Percentiles rank a stretch among this genome's conserved stretches.
Evolutionary conservation across 2,329 filamentous ascomycete genomes (phyloP).

Genomic region (Rhynchosporium graminicola): DNA sequence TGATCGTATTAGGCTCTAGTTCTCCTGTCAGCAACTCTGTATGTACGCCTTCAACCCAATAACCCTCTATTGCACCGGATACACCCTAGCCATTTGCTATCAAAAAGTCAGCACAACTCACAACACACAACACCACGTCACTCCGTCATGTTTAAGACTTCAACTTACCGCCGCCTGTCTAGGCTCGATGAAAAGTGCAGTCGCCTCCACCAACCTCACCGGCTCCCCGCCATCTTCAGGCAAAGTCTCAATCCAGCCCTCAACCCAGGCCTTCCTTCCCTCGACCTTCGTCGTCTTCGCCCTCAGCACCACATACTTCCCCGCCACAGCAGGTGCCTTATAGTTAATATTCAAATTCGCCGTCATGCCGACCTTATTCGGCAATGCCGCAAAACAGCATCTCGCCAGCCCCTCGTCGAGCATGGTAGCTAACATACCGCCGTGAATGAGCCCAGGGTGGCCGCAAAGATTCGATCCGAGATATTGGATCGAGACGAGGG

Average conservation of each 20-base stretch:
- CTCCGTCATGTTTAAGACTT: no score
- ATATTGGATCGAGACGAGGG: slow-evolving; percentile 71
- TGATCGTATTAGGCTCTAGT: no score
- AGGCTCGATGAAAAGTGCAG: slow-evolving; percentile 86
- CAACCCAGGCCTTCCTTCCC: slow-evolving; percentile 92
- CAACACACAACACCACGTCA: neutral
- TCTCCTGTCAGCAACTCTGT: neutral
- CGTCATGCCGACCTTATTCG: slow-evolving; percentile 82
- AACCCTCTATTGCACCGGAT: slow-evolving; percentile 26
- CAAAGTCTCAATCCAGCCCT: slow-evolving; percentile 81
- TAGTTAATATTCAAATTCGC: slow-evolving; percentile 85
- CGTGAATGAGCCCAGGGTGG: slow-evolving; percentile 88
- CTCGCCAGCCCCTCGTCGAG: slow-evolving; percentile 87
- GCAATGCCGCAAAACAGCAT: slow-evolving; percentile 85
- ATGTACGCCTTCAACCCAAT: neutral
- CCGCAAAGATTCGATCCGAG: slow-evolving; percentile 81
- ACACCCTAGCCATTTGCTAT: slow-evolving; percentile 33
- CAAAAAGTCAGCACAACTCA: slow-evolving; percentile 9
- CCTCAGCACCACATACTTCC: slow-evolving; percentile 73
- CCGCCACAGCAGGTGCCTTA: slow-evolving; percentile 74
- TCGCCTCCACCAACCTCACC: slow-evolving; percentile 74
- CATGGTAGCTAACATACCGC: slow-evolving; percentile 87
- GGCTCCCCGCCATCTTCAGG: slow-evolving; percentile 62
- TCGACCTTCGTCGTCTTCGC: slow-evolving; percentile 84
- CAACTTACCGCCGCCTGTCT: slow-evolving; percentile 63